Percentiles rank a stretch among this genome's conserved stretches.
These are phyloP conservation scores for Penicillium maclennaniae DNA, from an alignment of 495 filamentous ascomycete genomes.

Conservation along the genomic window DNA sequence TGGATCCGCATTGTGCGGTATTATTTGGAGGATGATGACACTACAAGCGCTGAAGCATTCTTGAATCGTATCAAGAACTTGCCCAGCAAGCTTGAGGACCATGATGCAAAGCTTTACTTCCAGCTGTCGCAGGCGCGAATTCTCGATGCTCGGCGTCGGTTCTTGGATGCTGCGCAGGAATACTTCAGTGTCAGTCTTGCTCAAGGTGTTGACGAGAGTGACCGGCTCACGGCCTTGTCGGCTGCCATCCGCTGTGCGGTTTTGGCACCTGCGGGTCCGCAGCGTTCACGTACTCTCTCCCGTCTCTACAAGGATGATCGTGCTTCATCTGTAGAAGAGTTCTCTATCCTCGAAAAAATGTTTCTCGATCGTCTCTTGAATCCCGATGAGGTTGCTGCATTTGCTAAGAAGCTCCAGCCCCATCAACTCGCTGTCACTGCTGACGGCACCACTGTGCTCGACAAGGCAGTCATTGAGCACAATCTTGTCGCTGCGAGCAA, in stretches of 20 bases:
- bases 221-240: constrained; percentile 75
- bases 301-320: constrained; percentile 94
- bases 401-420: constrained; percentile 71
- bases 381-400: constrained; percentile 77
- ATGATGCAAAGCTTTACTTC: constrained; percentile 74
- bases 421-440: constrained; percentile 87
- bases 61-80: constrained; percentile 91
- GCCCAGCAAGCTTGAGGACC: constrained; percentile 72
- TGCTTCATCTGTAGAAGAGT: constrained; percentile 69
- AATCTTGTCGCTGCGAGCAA: constrained; percentile 83
- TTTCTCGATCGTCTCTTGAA: constrained; percentile 84
- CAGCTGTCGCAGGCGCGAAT: constrained; percentile 89
- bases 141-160: constrained; percentile 81
- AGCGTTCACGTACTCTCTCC: constrained; percentile 72
- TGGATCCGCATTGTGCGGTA: constrained; percentile 95
- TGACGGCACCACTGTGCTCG: constrained; percentile 90
- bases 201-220: constrained; percentile 73
- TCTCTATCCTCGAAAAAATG: constrained; percentile 93
- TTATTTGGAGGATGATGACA: constrained; percentile 92
- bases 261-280: constrained; percentile 84
- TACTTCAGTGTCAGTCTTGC: constrained; percentile 84
- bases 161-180: constrained; percentile 81
- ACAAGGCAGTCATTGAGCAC: constrained; percentile 91
- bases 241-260: constrained; percentile 95
- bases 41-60: constrained; percentile 75